Evolutionary conservation across 306 rosid species (phyloP), one percentile per base, ranked within the genome.

Genomic region (Astragalus membranaceus): DNA sequence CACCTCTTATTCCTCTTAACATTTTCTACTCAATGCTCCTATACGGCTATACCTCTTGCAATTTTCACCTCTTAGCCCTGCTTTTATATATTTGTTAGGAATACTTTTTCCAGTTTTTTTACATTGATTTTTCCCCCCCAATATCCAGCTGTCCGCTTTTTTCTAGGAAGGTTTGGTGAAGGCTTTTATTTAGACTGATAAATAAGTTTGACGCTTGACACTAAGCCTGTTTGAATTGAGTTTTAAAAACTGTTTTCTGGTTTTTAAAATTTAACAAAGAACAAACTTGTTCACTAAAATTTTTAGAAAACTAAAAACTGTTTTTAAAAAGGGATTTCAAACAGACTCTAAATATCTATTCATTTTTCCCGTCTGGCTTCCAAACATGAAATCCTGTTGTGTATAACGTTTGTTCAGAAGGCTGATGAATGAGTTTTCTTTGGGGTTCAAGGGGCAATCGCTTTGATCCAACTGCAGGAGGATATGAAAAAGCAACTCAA

Each of bases 391-490:
- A 55, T 69, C 52, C 56, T 53, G 20, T 42, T 43, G 66, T 61
- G 20, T 39, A 53, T 54, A 62, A 36, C 17, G 56, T 48, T 54
- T 37, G 66, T 10, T 13, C 46, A 3, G 20, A 58, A 61, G 80
- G 57, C 60, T 79, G 60, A 75, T 72, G 29, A 62, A 65, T 57
- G 69, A 51, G 20, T 80, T 80, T 65, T 64, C 50, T 47, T 64
- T 82, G 61, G 57, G 70, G 65, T 78, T 76, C 58, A 75, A 93
- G 98, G 98, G 72, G 98, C 96, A 50, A 87, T 94, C 81, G 97
- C 98, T 76, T 70, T 94, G 83, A 83, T 94, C 86, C 98, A 94
- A 86, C 82, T 94, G 69, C 98, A 94, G 83, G 98, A 94, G 82
- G 98, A 94, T 83, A 85, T 94, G 96, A 94, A 88, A 81, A 94